Evolutionary conservation across 805 yeast species (phyloP).

Genomic region (Metschnikowia sp.): DNA sequence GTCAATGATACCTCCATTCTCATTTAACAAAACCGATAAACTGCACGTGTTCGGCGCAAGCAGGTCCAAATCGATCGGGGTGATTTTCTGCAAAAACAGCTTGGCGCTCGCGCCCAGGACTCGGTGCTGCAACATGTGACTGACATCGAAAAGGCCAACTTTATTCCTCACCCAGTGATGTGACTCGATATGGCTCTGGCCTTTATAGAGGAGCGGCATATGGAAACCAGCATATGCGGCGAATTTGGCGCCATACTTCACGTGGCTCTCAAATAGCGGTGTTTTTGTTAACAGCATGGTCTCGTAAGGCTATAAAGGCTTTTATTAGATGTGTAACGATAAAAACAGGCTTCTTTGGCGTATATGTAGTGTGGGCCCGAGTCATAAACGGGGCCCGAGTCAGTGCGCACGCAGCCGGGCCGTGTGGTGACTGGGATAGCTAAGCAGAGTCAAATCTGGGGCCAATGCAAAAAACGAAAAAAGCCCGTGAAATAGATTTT

Average conservation of each 20-base stretch:
- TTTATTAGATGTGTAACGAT: background rate
- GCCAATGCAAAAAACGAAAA: too few relatives aligned
- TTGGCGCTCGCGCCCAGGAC: constrained; percentile 67
- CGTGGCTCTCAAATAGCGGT: constrained; percentile 78
- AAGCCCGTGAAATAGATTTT: too few relatives aligned
- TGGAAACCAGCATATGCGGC: constrained; percentile 95
- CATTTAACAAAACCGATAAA: constrained; percentile 70
- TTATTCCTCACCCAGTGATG: constrained; percentile 89
- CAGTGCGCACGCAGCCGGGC: constrained; percentile 7
- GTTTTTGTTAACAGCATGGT: constrained; percentile 48
- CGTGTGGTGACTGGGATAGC: constrained; percentile 1
- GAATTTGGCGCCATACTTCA: constrained; percentile 78
- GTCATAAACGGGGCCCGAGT: constrained; percentile 2
- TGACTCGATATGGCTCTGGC: constrained; percentile 86
- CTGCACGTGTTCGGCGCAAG: constrained; percentile 62
- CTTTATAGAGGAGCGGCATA: constrained; percentile 88
- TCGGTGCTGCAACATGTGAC: constrained; percentile 94
- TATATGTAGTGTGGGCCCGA: constrained; percentile 2
- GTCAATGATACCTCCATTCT: constrained; percentile 79
- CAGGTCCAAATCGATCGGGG: constrained; percentile 79
- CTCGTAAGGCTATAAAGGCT: background rate
- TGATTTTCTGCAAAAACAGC: constrained; percentile 67
- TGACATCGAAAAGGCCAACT: constrained; percentile 92
- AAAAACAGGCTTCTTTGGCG: background rate
- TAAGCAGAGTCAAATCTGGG: too few relatives aligned